phyloP scores from a whole-genome alignment of 2,329 filamentous ascomycete species.

The Aspergillus melleus region DNA sequence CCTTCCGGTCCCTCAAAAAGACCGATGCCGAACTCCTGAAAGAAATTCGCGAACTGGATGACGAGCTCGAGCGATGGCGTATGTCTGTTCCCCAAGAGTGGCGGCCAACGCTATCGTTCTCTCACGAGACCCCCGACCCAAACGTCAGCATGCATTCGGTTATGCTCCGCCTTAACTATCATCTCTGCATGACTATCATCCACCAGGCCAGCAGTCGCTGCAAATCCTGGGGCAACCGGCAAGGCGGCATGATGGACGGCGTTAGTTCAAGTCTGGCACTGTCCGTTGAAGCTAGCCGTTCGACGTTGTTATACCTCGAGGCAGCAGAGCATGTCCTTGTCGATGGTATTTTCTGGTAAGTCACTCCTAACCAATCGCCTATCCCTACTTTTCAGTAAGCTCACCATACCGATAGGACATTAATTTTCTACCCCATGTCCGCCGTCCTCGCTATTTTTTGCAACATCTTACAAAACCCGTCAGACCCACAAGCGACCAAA shows the following conservation, averaged over 20 bases:
- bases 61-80: conserved; percentile 58
- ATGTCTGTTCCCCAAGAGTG: conserved; percentile 47
- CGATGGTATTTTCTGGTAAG: conserved; percentile 54
- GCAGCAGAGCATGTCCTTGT: conserved; percentile 45
- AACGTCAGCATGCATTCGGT: conserved; percentile 50
- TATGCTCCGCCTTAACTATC: conserved; percentile 56
- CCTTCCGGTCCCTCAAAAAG: conserved; percentile 49
- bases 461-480: conserved; percentile 53
- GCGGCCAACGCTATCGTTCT: conserved; percentile 51
- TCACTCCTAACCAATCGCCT: neutral
- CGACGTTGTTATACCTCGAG: conserved; percentile 52
- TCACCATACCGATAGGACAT: conserved; percentile 41
- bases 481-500: conserved; percentile 41
- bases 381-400: neutral
- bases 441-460: conserved; percentile 57
- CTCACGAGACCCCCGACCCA: conserved; percentile 30
- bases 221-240: conserved; percentile 40
- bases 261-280: conserved; percentile 55
- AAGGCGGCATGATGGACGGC: conserved; percentile 43
- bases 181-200: conserved; percentile 56
- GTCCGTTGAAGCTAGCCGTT: conserved; percentile 57
- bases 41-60: conserved; percentile 58
- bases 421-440: conserved; percentile 59
- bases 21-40: conserved; percentile 56
- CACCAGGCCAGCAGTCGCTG: conserved; percentile 58